Evolutionary conservation across 2,329 filamentous ascomycete genomes (phyloP), one percentile per base, ranked within the genome.

Genomic region (Aureobasidium vineae): DNA sequence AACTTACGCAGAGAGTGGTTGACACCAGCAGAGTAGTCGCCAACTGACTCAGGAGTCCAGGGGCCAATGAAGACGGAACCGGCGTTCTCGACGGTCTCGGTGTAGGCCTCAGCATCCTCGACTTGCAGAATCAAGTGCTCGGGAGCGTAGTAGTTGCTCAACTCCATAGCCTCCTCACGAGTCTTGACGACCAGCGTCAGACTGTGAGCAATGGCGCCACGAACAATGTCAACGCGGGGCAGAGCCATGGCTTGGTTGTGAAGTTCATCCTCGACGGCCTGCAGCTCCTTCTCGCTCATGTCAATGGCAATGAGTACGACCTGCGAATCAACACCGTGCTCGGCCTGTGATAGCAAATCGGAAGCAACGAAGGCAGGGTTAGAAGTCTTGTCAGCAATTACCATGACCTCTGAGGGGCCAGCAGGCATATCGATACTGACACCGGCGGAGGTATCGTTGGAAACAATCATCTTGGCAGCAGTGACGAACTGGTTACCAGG

Each of bases 401-500:
- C 95, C n/a, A 99, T 85, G 3, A 99, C 92, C 77, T 99, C 95
- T 41, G 92, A 97, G 0, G 95, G 95, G 0, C 95, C 95, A 41
- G 95, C 95, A 13, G 95, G 95, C 95, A 99, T 99, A 76, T 99
- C 95, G 73, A 99, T 99, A 78, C 92, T 89, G 47, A 97, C 93
- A 26, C 91, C 90, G 15, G 95, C 95, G 68, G 92, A 96, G 52
- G 95, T 98, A 76, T 99, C 95, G 78, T 99, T 99, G 78, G 90
- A 91, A 50, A 99, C 95, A 72, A 93, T 85, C 95, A 99, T 99
- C 85, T 99, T 99, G 63, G 91, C 95, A 0, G 95, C 95, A 0
- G 95, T 99, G 47, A 99, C 95, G 75, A 98, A 99, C 78, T 98
- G 95, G 79, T 99, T 99, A 41, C 95, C 95, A 2, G 95, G 95